These are phyloP conservation scores for Capsella rubella DNA, from an alignment of 441 rosid genomes.

Conservation along the genomic window DNA sequence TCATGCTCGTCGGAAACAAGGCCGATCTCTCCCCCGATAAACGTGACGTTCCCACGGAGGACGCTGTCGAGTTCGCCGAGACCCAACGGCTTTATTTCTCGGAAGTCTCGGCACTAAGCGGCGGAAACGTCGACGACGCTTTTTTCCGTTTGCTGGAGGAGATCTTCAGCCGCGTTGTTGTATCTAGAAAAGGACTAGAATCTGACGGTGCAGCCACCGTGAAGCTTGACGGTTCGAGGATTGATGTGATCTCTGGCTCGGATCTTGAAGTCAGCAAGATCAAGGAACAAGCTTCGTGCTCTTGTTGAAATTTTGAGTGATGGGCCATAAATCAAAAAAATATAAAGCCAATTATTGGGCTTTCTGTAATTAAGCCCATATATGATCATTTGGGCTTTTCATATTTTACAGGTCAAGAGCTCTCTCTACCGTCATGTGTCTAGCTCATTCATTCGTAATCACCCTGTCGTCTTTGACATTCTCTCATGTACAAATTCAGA, in stretches of 20 bases:
- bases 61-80: conserved; percentile 65
- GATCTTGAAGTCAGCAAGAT: conserved; percentile 70
- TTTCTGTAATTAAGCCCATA: neutral
- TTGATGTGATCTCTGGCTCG: conserved; percentile 60
- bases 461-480: neutral
- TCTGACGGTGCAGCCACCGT: conserved; percentile 42
- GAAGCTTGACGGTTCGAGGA: conserved; percentile 63
- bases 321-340: neutral
- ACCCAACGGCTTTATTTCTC: conserved; percentile 60
- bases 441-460: neutral
- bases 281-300: conserved; percentile 63
- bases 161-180: conserved; percentile 46
- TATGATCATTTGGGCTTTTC: neutral
- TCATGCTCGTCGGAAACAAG: conserved; percentile 65
- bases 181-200: conserved; percentile 59
- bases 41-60: conserved; percentile 58
- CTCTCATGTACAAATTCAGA: neutral
- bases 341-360: neutral
- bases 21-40: conserved; percentile 54
- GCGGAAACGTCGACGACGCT: conserved; percentile 62
- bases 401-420: neutral
- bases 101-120: conserved; percentile 65
- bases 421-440: neutral
- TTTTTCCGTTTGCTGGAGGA: conserved; percentile 59
- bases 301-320: conserved; percentile 52